Base-by-base conservation (phyloP, 495 filamentous ascomycete species). In the Aspergillus haitiensis region DNA sequence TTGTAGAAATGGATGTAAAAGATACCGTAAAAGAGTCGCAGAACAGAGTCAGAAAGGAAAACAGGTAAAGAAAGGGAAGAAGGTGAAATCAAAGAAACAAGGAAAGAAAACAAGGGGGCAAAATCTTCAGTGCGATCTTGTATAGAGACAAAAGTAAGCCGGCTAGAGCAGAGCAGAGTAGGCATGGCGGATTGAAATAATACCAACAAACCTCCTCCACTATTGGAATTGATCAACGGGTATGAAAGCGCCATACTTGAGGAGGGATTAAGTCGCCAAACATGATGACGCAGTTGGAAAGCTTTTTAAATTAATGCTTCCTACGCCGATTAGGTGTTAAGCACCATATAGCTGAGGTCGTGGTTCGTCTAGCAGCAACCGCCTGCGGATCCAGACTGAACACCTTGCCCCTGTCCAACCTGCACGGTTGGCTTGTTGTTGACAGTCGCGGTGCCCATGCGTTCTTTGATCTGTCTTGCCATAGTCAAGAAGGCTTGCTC, bases 401-500 rank as follows among this genome's bases (percentile, higher is more conserved):
- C 93, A 69, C 93, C 92, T 74, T 94, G 91, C 66, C 95, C 95
- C 70, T 90, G 88, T 48, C 90, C 87, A 62, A 99, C 94, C 68
- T 95, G 91, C 70, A 99, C 92, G 60, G 91, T 96, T 54, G 93
- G 92, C 81, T 99, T 99, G 82, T 95, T 96, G 82, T 98, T 96
- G 76, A 92, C 91, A 59, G 92, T 93, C 27, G 92, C 90, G 59
- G 91, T 97, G 68, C 94, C 94, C 94, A 98, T 98, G 64, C 95
- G 88, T 80, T 99, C 95, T 84, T 99, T 99, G 80, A 99, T 98
- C 74, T 98, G 93, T 75, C 94, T 89, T 55, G 94, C 94, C 94
- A 99, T 99, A 69, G 94, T 98, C 78, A 99, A 80, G 88, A 99
- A 99, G 68, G 94, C 92, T 80, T 99, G 94, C 78, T 99, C 94